Conservation (phyloP, 805 yeast genomes). For the Candida arabinofermentans region DNA sequence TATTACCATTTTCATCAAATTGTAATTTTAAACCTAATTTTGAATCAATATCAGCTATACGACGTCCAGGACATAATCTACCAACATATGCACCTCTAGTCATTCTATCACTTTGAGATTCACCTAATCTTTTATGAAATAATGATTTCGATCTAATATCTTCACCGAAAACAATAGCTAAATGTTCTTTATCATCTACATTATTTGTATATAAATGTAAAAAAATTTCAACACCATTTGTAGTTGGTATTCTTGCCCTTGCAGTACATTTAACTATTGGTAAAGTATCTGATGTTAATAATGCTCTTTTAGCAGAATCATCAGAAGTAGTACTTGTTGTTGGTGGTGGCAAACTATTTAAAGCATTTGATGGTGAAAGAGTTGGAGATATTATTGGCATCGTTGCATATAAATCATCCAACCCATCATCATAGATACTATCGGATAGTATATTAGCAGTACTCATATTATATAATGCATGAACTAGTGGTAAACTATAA, state of each 20-base stretch:
- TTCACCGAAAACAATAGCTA: conserved; percentile 96
- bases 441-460: too few relatives aligned
- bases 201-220: conserved; percentile 85
- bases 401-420: conserved; percentile 28
- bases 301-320: conserved; percentile 30
- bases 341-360: not conserved
- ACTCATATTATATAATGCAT: too few relatives aligned
- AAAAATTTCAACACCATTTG: conserved; percentile 90
- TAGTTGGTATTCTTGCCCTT: conserved; percentile 94
- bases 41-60: conserved; percentile 60
- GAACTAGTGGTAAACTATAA: too few relatives aligned
- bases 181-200: conserved; percentile 86
- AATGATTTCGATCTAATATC: conserved; percentile 76
- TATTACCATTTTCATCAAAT: conserved; percentile 39
- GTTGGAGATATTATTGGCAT: conserved; percentile 41
- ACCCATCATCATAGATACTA: too few relatives aligned
- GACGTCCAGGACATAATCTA: conserved; percentile 81
- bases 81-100: conserved; percentile 98
- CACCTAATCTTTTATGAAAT: conserved; percentile 58
- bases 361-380: conserved; percentile 25
- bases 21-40: conserved; percentile 33
- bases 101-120: conserved; percentile 90
- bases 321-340: conserved; percentile 2
- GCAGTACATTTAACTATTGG: conserved; percentile 87
- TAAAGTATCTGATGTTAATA: conserved; percentile 49